A percentile compares a stretch with the other conserved stretches of the same genome.
Evolutionary conservation across 176 grass and related monocot genomes (phyloP).

Genomic region (Paspalum notatum): DNA sequence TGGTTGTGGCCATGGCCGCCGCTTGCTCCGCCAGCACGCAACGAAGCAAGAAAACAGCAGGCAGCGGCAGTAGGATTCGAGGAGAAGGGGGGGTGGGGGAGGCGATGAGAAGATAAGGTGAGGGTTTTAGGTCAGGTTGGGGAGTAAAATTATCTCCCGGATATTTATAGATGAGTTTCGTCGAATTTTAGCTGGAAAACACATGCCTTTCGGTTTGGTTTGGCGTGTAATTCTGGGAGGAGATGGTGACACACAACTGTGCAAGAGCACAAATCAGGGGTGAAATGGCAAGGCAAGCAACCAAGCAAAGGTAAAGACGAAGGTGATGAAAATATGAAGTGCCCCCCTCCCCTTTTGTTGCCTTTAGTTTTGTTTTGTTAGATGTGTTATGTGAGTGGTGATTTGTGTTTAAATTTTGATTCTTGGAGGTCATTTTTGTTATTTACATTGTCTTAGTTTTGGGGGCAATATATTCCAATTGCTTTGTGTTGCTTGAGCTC

Average conservation of each 20-base stretch:
- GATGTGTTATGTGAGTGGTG: background rate
- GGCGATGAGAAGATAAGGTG: constrained; percentile 50
- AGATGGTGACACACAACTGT: background rate
- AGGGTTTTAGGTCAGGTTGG: constrained; percentile 45
- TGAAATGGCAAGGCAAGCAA: constrained; percentile 32
- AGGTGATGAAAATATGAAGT: background rate
- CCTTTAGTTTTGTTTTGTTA: background rate
- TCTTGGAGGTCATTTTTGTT: too few species aligned
- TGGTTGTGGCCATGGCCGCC: constrained; percentile 48
- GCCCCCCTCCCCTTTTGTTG: background rate
- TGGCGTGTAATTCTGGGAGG: constrained; percentile 37
- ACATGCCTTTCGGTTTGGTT: background rate
- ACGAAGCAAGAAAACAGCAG: constrained; percentile 23
- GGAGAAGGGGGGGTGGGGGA: background rate
- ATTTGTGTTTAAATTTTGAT: background rate
- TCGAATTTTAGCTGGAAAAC: background rate
- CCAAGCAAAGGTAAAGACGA: background rate
- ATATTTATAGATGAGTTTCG: constrained; percentile 14
- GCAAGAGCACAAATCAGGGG: background rate
- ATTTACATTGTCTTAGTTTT: too few species aligned
- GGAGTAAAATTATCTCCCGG: constrained; percentile 12
- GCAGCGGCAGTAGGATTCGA: constrained; percentile 20
- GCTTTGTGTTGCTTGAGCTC: too few species aligned
- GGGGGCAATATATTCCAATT: too few species aligned
- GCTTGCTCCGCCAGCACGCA: constrained; percentile 35